Evolutionary conservation across 1,139 yeast genomes (phyloP), one percentile per base, ranked within the genome.

Genomic region (Suhomyces bribrorum): DNA sequence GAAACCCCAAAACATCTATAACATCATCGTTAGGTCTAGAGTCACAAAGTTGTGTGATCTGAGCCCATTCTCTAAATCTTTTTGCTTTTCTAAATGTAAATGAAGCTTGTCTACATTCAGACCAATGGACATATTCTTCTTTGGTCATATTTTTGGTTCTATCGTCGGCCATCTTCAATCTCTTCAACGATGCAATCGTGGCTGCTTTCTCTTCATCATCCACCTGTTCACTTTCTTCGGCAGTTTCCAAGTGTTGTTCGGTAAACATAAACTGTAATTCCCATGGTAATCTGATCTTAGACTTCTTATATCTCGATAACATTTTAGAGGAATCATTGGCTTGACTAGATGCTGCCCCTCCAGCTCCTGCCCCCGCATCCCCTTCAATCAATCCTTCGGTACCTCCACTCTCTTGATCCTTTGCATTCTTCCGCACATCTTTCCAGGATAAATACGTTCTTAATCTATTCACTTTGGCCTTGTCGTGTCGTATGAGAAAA

Each of bases 111-210:
- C 99, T 79, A 64, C 98, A 92, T 58, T 92, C 99, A 11, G 96
- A 86, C 97, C 97, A 92, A 60, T 94, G 98, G 13, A 90, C 98
- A 53, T 92, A 92, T 59, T 92, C 98, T 55, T 92, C 97, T 53
- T 83, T 82, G 0, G 98, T 92, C 99, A 92, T 94, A 49, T 85
- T 79, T 49, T 74, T 79, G 0, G 99, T 92, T 48, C 98, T 73
- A 43, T 92, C 97, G 61, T 92, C 99, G 3, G 97, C 97, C 67
- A 80, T 83, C 56, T 89, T 89, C 49, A 92, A 73, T 43, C 97
- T 69, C 58, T 89, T 89, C 59, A 89, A 68, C 12, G 96, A 87
- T 0, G 95, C 95, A 29, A 84, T 69, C 28, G 88, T 85, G 2
- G 97, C 97, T 33, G 95, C 97, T 48, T 85, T 77, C 52, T 86